phyloP scores from a whole-genome alignment of 139 green algal genomes.

The Parachlorella kessleri region DNA sequence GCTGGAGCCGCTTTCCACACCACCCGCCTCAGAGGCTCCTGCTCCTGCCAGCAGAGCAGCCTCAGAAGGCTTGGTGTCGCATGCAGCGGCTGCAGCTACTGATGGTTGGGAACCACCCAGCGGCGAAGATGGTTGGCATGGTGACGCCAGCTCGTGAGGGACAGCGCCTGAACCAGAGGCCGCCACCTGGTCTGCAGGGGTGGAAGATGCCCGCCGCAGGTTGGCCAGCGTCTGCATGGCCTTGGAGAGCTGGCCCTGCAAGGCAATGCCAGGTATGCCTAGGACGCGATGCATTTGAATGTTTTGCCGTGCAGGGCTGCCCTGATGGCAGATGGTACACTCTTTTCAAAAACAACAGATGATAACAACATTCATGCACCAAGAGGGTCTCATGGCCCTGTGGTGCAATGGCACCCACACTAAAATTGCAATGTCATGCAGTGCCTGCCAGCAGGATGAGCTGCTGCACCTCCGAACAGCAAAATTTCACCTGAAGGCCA shows the following conservation, averaged over 20 bases:
- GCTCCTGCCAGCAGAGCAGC: background rate
- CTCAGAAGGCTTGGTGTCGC: background rate
- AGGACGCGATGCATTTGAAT: too few species aligned
- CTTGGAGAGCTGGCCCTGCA: conserved; percentile 20
- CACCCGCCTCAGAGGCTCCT: background rate
- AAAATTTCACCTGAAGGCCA: conserved; percentile 22
- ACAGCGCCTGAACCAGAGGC: background rate
- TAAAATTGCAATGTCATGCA: too few species aligned
- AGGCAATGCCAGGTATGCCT: too few species aligned
- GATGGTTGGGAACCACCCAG: background rate
- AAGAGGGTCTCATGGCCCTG: too few species aligned
- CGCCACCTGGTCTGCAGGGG: background rate
- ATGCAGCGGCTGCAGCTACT: background rate
- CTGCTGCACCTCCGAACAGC: too few species aligned
- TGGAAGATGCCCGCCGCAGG: conserved; percentile 3
- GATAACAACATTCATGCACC: too few species aligned
- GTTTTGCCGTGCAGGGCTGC: too few species aligned
- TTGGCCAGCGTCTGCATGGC: conserved; percentile 17
- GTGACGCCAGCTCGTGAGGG: background rate
- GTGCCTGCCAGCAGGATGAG: too few species aligned
- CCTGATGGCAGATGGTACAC: too few species aligned
- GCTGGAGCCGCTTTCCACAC: background rate
- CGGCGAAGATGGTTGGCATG: background rate
- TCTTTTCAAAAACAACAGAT: too few species aligned
- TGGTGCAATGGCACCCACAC: too few species aligned